Base-by-base conservation (phyloP, 2,329 filamentous ascomycete genomes). In the Rhynchosporium graminicola region DNA sequence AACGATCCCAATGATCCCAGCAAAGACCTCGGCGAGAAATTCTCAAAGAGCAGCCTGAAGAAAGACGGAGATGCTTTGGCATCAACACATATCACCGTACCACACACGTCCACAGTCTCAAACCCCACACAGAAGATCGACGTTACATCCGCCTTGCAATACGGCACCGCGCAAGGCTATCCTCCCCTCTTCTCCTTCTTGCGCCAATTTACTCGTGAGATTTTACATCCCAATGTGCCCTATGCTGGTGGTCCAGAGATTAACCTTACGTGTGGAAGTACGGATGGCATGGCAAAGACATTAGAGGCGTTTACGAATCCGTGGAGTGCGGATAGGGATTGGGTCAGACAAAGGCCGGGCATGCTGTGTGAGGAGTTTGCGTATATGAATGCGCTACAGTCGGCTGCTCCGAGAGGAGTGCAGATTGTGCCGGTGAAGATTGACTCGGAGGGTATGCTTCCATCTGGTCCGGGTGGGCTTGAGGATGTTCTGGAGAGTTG, bases 211-310 rank as follows among this genome's bases (percentile, higher is more conserved):
- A 82, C 87, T 4, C 83, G 86, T 63, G 82, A 93, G 60, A 83
- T 90, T 69, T 79, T 97, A 57, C 91, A 97, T 74, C 92, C 91
- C 2, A 87, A 89, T 69, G 83, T 93, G 7, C 91, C 92, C 4
- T 97, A 97, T 73, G 80, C 80, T 62, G 87, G 79, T 63, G 91
- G 91, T 0, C 87, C 90, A 13, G 91, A 94, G 59, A 84, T 96
- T 59, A 82, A 93, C 62, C 78, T 96, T 68, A 93, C 89, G 8
- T 89, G 87, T 74, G 93, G 93, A 61, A 86, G 88, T 33, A 97
- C 93, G 0, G 93, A 97, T 78, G 93, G 92, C 40, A 89, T 96
- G 71, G 79, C 82, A 69, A 97, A 97, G 80, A 79, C 85, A 4
- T 76, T 97, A 40, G 86, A 92, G 71, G 82, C 90, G 7, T 83